Conservation (phyloP, 768 basidiomycete species). For the Suillus cothurnatus region DNA sequence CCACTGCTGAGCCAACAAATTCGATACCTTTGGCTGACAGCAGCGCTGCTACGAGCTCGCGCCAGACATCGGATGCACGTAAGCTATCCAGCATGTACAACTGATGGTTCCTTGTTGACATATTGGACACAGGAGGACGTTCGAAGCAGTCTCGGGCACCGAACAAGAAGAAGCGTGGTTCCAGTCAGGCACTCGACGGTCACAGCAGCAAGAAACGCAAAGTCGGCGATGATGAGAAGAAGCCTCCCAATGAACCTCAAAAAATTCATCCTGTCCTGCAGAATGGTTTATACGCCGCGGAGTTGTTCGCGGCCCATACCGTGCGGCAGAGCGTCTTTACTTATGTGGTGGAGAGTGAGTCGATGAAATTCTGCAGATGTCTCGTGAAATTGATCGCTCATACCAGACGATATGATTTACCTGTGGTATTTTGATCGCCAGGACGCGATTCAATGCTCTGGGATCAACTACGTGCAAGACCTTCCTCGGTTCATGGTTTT, state of each 20-base stretch:
- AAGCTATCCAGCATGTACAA: not conserved
- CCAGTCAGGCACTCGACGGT: not conserved
- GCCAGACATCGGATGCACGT: not conserved
- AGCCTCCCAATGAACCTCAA: not conserved
- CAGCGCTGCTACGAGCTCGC: not conserved
- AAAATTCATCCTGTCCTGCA: not conserved
- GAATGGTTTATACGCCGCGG: not conserved
- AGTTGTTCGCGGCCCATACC: constrained; percentile 2
- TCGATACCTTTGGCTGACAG: not conserved
- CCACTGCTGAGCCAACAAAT: not conserved
- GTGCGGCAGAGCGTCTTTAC: not conserved
- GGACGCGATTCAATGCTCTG: constrained; percentile 10
- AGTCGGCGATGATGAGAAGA: not conserved
- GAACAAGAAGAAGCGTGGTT: not conserved
- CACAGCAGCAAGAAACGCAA: not conserved
- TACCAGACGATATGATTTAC: constrained; percentile 6
- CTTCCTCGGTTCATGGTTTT: constrained; percentile 14
- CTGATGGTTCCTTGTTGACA: not conserved
- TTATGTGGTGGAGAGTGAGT: not conserved
- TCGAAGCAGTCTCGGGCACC: not conserved
- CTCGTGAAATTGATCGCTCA: not conserved
- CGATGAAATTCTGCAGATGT: too few relatives aligned
- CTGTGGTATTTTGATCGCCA: constrained; percentile 4
- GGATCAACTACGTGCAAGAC: constrained; percentile 16
- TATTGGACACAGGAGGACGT: not conserved